Evolutionary conservation across 345 rosid genomes (phyloP).

Genomic region (Rhizophora apiculata): DNA sequence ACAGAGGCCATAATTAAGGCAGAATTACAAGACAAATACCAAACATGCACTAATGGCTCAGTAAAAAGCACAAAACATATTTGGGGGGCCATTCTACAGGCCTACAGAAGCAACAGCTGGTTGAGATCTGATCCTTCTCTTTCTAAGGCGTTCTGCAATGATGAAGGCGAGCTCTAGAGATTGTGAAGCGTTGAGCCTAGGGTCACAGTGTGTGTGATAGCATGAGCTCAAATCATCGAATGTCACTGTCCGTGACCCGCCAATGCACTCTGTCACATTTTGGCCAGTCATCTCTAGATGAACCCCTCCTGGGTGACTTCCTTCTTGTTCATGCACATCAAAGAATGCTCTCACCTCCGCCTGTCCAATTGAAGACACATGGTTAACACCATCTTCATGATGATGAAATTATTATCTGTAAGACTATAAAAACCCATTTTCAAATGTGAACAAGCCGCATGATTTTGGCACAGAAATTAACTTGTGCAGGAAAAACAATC

Average conservation of each 20-base stretch:
- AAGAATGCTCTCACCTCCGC: conserved; percentile 32
- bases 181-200: conserved; percentile 32
- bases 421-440: neutral
- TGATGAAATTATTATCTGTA: neutral
- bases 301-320: conserved; percentile 32
- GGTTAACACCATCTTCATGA: neutral
- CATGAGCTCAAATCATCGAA: conserved; percentile 28
- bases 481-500: neutral
- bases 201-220: conserved; percentile 33
- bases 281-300: conserved; percentile 32
- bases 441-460: no score
- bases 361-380: conserved; percentile 3
- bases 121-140: conserved; percentile 18
- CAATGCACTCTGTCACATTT: conserved; percentile 32
- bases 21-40: no score
- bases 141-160: conserved; percentile 26
- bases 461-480: neutral
- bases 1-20: no score
- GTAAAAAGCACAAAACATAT: no score
- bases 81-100: no score
- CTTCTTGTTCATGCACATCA: conserved; percentile 32
- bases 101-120: neutral
- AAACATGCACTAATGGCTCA: no score
- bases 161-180: conserved; percentile 29
- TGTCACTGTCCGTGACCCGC: conserved; percentile 26